Conservation (phyloP, 2,329 filamentous ascomycete genomes). For the Hortaea werneckii region DNA sequence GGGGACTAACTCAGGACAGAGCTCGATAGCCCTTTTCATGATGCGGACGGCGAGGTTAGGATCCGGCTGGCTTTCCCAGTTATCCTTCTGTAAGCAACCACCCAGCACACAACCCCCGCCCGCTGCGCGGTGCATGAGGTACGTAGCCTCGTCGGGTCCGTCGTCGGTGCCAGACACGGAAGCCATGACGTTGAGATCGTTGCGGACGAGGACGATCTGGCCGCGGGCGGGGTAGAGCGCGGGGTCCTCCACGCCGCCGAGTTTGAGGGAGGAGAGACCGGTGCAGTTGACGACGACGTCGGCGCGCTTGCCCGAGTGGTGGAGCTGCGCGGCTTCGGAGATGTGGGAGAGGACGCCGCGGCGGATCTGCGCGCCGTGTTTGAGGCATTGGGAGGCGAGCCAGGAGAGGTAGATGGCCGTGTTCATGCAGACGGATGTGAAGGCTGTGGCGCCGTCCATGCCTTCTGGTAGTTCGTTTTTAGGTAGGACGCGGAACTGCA, state of each 20-base stretch:
- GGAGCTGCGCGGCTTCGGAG: constrained; percentile 52
- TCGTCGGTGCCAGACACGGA: constrained; percentile 64
- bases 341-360: constrained; percentile 51
- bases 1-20: constrained; percentile 52
- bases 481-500: constrained; percentile 24
- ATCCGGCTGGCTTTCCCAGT: constrained; percentile 71
- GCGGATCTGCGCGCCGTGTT: constrained; percentile 52
- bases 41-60: constrained; percentile 71
- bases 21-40: constrained; percentile 64
- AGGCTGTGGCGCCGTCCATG: constrained; percentile 62
- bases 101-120: constrained; percentile 77
- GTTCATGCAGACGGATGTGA: constrained; percentile 86
- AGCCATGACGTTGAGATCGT: constrained; percentile 62
- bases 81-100: constrained; percentile 70
- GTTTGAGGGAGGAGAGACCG: constrained; percentile 60
- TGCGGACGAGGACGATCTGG: constrained; percentile 75
- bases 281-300: constrained; percentile 77
- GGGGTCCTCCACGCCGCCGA: constrained; percentile 72
- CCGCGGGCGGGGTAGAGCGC: constrained; percentile 67
- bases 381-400: constrained; percentile 69
- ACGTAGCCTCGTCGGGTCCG: constrained; percentile 59
- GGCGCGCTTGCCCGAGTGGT: constrained; percentile 48
- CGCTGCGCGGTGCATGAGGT: constrained; percentile 72
- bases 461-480: constrained; percentile 44
- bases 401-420: constrained; percentile 78